Evolutionary conservation across 2,329 filamentous ascomycete species (phyloP).

Genomic region (Botryotinia calthae): DNA sequence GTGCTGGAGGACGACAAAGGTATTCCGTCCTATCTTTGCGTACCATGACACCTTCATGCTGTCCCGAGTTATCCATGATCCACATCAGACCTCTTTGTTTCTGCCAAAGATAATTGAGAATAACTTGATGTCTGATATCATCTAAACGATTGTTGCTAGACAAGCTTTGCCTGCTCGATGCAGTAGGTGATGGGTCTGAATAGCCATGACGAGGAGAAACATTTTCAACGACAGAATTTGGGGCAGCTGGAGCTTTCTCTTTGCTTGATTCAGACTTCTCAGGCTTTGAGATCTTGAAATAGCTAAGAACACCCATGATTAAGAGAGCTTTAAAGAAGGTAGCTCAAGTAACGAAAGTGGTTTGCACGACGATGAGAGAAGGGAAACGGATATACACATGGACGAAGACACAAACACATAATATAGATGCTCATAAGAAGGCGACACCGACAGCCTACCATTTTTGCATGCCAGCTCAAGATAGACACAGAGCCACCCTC

Average conservation of each 20-base stretch:
- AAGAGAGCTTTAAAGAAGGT: constrained; percentile 9
- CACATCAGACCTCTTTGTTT: constrained; percentile 73
- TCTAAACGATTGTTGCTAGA: constrained; percentile 45
- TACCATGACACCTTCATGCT: constrained; percentile 69
- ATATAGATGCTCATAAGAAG: constrained; percentile 11
- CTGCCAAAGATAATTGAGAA: constrained; percentile 80
- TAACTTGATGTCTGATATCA: constrained; percentile 77
- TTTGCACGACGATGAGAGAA: constrained; percentile 9
- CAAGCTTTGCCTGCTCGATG: constrained; percentile 16
- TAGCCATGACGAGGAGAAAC: constrained; percentile 10
- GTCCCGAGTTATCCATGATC: constrained; percentile 66
- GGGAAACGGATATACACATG: constrained; percentile 6
- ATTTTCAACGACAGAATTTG: constrained; percentile 13
- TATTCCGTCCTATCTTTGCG: constrained; percentile 67
- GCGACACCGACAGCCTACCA: constrained; percentile 9
- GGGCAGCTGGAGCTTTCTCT: constrained; percentile 11
- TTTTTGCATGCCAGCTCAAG: constrained; percentile 11
- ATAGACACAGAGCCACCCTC: not conserved
- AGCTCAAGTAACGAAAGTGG: constrained; percentile 17
- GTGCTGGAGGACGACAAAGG: constrained; percentile 66
- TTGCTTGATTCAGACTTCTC: constrained; percentile 17
- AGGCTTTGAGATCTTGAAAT: constrained; percentile 20
- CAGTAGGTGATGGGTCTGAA: constrained; percentile 1
- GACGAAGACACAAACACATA: constrained; percentile 16
- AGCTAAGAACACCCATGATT: constrained; percentile 18